These are phyloP conservation scores for Mycena belliarum DNA, from an alignment of 768 basidiomycete genomes.

Conservation along the genomic window DNA sequence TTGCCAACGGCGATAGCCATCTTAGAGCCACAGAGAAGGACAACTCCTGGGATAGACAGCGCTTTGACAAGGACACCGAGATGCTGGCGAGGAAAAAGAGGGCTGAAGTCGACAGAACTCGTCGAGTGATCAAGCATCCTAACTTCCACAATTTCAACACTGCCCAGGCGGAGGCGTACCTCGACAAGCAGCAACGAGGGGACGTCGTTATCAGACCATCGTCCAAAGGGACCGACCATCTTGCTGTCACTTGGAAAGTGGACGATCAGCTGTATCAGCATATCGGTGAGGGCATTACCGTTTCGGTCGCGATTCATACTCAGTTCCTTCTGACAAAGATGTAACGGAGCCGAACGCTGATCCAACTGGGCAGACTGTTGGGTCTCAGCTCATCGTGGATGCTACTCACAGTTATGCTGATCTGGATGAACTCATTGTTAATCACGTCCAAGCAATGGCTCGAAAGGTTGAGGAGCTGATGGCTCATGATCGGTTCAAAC, in stretches of 20 bases:
- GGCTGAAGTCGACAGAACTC: conserved; percentile 74
- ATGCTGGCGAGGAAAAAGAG: conserved; percentile 81
- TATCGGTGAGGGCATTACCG: conserved; percentile 62
- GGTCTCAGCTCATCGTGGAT: conserved; percentile 71
- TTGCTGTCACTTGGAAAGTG: conserved; percentile 99
- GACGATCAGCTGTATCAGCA: conserved; percentile 96
- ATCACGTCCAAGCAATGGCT: conserved; percentile 93
- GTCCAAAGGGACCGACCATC: conserved; percentile 88
- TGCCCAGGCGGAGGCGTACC: conserved; percentile 82
- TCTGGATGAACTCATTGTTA: conserved; percentile 95
- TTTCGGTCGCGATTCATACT: background rate
- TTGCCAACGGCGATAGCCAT: conserved; percentile 60
- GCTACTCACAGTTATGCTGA: conserved; percentile 83
- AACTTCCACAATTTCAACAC: conserved; percentile 97
- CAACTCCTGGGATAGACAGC: conserved; percentile 64
- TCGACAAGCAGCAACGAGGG: conserved; percentile 89
- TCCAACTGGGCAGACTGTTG: conserved; percentile 64
- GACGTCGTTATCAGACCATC: conserved; percentile 97
- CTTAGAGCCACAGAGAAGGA: conserved; percentile 64
- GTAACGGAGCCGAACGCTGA: conserved; percentile 82
- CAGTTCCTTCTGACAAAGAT: conserved; percentile 44
- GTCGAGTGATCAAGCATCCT: conserved; percentile 94
- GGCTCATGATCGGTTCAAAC: conserved; percentile 94
- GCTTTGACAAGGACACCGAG: conserved; percentile 67
- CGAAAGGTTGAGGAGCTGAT: conserved; percentile 92